Percentiles rank a stretch among this genome's conserved stretches.
Conservation (phyloP, 192 early-diverging fungal species). For the Dissophora globulifera region DNA sequence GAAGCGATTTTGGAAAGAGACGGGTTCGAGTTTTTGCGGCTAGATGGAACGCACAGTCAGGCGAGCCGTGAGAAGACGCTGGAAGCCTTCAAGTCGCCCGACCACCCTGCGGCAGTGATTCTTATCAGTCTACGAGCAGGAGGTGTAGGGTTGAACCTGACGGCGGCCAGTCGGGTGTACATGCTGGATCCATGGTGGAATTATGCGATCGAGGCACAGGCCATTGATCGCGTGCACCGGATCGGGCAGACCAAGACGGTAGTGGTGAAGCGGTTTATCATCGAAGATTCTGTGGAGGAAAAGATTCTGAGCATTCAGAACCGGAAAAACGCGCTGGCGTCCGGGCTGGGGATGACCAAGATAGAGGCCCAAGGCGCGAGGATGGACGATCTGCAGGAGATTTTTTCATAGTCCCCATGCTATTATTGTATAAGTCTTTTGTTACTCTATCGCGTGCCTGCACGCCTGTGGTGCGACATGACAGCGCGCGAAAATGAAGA, state of each 20-base stretch:
- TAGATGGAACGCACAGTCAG: constrained; percentile 84
- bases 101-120: constrained; percentile 68
- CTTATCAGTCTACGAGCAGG: constrained; percentile 71
- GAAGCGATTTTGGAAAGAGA: constrained; percentile 63
- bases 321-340: constrained; percentile 73
- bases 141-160: constrained; percentile 80
- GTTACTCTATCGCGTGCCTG: too few relatives aligned
- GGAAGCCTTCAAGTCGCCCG: constrained; percentile 64
- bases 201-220: constrained; percentile 80
- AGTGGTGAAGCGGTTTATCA: constrained; percentile 73
- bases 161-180: constrained; percentile 75
- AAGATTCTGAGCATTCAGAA: constrained; percentile 84
- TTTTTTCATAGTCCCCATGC: constrained; percentile 57
- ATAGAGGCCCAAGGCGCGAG: constrained; percentile 52
- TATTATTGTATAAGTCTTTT: too few relatives aligned
- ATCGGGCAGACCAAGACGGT: constrained; percentile 77
- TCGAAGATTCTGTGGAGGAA: constrained; percentile 84
- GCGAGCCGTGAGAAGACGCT: constrained; percentile 70
- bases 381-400: constrained; percentile 60
- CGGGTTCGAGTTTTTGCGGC: constrained; percentile 70
- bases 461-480: too few relatives aligned
- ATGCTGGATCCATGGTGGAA: constrained; percentile 87
- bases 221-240: constrained; percentile 84
- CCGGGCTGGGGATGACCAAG: constrained; percentile 60
- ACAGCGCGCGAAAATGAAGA: too few relatives aligned